Base-by-base conservation (phyloP, 163 green algal genomes). In the Chlorella variabilis region DNA sequence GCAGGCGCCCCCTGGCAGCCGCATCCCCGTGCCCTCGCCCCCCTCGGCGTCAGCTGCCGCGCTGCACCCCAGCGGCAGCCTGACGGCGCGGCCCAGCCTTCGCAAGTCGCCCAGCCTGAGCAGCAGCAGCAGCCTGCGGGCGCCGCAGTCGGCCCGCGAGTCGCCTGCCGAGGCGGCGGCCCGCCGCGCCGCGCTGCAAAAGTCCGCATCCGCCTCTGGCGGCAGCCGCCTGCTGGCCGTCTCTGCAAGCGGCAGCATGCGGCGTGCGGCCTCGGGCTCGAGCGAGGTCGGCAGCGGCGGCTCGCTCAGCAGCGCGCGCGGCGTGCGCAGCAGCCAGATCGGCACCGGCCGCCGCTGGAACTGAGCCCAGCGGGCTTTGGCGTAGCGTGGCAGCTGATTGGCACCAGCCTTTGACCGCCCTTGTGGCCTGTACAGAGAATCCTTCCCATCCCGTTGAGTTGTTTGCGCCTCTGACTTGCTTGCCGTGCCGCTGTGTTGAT, bases 241-340 rank as follows among this genome's bases (percentile, higher is more conserved):
- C 0, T 20, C n/a, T 20, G 5, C 59, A 34, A 29, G 48, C 3
- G 23, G 9, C 29, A 34, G 17, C 75, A 81, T 81, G 39, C 75
- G 59, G 17, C 75, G 75, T 17, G 65, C 54, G 3, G 38, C 42
- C 8, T 80, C 73, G 18, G 56, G 56, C 6, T 1, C 59, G 5
- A 69, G 56, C 56, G 56, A 80, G 15, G 27, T 33, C 15, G 25
- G 74, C 58, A 71, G 58, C 58, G 73, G 29, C 51, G 77, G 77
- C 2, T 42, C 77, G n/a, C 65, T 83, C 17, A 82, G 61, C 62
- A 83, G 77, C 18, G 63, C 77, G 2, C 65, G 77, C 29, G 66
- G 77, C 51, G 2, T 77, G 66, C 65, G 77, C 62, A 71, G 65
- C 54, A 77, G 63, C 65, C 77, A 77, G 63, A 45, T 45, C 27